Evolutionary conservation across 83 land plant species (phyloP).

Genomic region (Thuja plicata): DNA sequence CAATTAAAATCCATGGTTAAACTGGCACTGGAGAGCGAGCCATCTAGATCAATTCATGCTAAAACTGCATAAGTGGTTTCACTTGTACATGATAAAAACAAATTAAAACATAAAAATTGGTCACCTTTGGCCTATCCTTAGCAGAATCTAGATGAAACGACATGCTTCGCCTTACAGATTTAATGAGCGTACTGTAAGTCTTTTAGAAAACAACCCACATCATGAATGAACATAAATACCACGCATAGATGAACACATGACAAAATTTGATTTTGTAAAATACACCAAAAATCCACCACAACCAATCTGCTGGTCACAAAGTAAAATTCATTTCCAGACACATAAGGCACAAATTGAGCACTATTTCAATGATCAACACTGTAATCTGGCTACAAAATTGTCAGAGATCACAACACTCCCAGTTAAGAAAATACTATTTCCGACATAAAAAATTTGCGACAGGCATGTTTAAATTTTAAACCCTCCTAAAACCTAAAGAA

Average conservation of each 20-base stretch:
- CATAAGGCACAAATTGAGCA: not conserved
- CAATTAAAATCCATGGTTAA: not conserved
- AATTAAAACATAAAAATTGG: not conserved
- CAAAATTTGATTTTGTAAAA: not conserved
- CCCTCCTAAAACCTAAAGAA: not conserved
- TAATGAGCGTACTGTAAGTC: not conserved
- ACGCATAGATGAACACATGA: not conserved
- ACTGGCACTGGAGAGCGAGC: not conserved
- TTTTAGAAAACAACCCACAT: not conserved
- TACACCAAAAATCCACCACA: not conserved
- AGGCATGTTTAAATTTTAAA: not conserved
- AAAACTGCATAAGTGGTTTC: not conserved
- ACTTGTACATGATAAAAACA: not conserved
- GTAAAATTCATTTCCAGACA: not conserved
- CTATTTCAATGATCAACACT: not conserved
- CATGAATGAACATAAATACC: not conserved
- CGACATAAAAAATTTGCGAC: not conserved
- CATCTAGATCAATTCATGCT: not conserved
- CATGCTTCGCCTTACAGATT: not conserved
- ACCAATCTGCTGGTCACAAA: not conserved
- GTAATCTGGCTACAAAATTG: not conserved
- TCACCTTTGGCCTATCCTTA: not conserved
- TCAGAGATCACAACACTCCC: not conserved
- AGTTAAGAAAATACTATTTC: constrained; percentile 7
- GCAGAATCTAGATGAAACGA: not conserved